Conservation (phyloP, 1,284 basidiomycete species). For the Ceratorhiza oryzae-sativae region DNA sequence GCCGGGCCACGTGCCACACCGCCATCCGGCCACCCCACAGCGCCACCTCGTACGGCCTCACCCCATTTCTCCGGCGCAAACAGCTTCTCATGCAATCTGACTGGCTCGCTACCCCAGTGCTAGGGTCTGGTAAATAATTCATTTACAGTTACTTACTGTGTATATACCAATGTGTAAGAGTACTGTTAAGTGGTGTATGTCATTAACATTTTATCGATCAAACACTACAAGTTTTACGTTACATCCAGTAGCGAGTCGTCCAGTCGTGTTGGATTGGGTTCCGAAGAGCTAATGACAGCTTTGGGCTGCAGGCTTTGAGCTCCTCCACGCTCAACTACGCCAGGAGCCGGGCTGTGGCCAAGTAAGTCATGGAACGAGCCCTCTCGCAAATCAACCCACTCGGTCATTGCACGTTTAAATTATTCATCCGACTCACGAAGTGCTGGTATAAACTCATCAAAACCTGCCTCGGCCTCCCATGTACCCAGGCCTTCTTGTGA, state of each 20-base stretch:
- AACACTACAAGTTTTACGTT: too few species aligned
- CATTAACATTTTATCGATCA: too few species aligned
- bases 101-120: too few species aligned
- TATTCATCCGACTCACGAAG: neutral
- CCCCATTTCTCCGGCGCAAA: too few species aligned
- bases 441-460: too few species aligned
- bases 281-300: neutral
- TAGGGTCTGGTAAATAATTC: constrained; percentile 8
- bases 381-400: neutral
- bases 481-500: too few species aligned
- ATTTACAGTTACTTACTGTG: neutral
- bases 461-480: too few species aligned
- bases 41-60: constrained; percentile 26
- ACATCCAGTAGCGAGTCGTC: too few species aligned
- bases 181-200: too few species aligned
- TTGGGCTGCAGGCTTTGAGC: neutral
- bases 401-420: constrained; percentile 6
- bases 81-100: too few species aligned
- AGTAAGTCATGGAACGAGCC: constrained; percentile 13
- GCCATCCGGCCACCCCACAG: constrained; percentile 24
- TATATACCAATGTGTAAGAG: too few species aligned
- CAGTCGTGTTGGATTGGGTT: too few species aligned
- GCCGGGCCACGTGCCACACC: constrained; percentile 20
- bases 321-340: neutral
- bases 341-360: constrained; percentile 2